Evolutionary conservation across 257 asterid genomes (phyloP).

Genomic region (Scutellaria baicalensis): DNA sequence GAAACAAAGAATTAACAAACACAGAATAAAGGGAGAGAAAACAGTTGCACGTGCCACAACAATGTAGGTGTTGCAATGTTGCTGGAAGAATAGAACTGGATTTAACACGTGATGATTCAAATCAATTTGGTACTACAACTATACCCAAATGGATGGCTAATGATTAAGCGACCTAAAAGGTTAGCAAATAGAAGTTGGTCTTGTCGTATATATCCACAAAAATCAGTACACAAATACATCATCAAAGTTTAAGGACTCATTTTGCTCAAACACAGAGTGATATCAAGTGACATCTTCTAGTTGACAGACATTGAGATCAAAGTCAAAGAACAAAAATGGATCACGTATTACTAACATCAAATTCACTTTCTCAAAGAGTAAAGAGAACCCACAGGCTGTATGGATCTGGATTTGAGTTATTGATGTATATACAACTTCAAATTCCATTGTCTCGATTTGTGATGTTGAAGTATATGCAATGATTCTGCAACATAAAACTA

Average conservation of each 20-base stretch:
- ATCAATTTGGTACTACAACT: not conserved
- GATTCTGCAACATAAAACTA: not conserved
- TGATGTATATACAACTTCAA: too few species aligned
- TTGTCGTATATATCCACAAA: not conserved
- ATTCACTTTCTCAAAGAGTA: not conserved
- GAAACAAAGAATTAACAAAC: too few species aligned
- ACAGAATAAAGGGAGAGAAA: too few species aligned
- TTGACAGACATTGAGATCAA: not conserved
- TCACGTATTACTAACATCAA: not conserved
- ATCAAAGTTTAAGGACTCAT: not conserved
- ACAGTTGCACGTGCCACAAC: too few species aligned
- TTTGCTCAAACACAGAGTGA: slow-evolving; percentile 1
- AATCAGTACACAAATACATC: not conserved
- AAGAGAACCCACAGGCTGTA: not conserved
- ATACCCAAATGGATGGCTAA: not conserved
- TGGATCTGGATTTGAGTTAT: too few species aligned
- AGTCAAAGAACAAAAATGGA: not conserved
- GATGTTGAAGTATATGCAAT: too few species aligned
- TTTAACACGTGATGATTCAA: not conserved
- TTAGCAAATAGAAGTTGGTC: not conserved
- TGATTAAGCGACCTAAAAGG: not conserved
- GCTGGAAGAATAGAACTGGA: not conserved
- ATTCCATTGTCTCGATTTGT: too few species aligned
- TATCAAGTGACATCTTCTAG: not conserved
- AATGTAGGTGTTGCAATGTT: not conserved